Percentiles rank a stretch among this genome's conserved stretches.
phyloP scores from a whole-genome alignment of 768 basidiomycete genomes.

The Leccinum incarnatum region DNA sequence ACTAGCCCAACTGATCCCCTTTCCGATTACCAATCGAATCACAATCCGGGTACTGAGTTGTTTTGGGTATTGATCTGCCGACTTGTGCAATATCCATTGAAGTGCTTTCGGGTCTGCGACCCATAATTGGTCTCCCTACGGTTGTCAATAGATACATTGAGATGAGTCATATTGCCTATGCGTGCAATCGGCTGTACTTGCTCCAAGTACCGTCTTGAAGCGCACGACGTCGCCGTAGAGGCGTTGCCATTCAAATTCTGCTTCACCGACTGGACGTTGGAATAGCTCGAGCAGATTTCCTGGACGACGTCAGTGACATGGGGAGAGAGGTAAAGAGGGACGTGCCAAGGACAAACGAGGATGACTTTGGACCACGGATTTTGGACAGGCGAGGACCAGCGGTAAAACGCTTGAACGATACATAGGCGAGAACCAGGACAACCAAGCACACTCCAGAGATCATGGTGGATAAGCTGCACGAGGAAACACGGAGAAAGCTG shows the following conservation, averaged over 20 bases:
- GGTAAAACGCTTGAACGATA: neutral
- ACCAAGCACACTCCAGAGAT: neutral
- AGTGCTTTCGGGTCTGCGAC: constrained; percentile 48
- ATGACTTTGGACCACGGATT: constrained; percentile 21
- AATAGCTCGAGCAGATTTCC: constrained; percentile 32
- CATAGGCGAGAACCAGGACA: constrained; percentile 9
- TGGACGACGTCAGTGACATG: constrained; percentile 15
- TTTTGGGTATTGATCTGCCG: constrained; percentile 44
- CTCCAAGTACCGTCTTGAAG: constrained; percentile 29
- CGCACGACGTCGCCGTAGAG: constrained; percentile 30
- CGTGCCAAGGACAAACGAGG: constrained; percentile 24
- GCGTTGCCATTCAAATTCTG: constrained; percentile 31
- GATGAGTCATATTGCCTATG: neutral
- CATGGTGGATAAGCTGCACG: too few species aligned
- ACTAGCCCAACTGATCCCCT: neutral
- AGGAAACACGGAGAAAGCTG: too few species aligned
- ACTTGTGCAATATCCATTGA: constrained; percentile 38
- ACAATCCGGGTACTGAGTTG: constrained; percentile 24
- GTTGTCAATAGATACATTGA: neutral
- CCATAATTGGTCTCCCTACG: constrained; percentile 45
- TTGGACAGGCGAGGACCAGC: constrained; percentile 7
- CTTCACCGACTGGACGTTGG: constrained; percentile 23
- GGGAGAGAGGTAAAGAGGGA: neutral
- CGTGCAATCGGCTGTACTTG: constrained; percentile 1
- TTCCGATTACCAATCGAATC: neutral